Evolutionary conservation across 495 filamentous ascomycete species (phyloP).

Genomic region (Tuber aestivum): DNA sequence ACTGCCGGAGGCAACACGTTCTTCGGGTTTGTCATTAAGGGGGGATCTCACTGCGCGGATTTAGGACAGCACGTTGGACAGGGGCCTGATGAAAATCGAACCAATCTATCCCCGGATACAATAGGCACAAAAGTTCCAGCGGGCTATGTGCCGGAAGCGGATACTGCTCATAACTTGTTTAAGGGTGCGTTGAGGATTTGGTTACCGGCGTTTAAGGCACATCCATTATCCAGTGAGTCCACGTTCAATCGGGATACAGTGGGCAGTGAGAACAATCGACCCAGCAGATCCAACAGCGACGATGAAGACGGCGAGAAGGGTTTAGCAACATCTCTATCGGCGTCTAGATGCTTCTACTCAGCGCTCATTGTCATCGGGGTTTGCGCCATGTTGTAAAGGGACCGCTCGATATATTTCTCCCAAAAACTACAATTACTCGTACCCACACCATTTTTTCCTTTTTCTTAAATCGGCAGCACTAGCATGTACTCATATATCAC

Average conservation of each 20-base stretch:
- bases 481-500: background rate
- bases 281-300: background rate
- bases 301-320: background rate
- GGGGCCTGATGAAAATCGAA: background rate
- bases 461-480: background rate
- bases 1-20: conserved; percentile 2
- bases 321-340: background rate
- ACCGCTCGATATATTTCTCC: background rate
- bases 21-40: conserved; percentile 28
- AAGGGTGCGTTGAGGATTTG: conserved; percentile 22
- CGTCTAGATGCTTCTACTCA: background rate
- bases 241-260: background rate
- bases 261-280: background rate
- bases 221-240: background rate
- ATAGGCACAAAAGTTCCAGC: background rate
- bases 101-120: background rate
- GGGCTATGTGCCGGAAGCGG: conserved; percentile 6
- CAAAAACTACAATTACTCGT: background rate
- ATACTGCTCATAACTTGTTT: conserved; percentile 31
- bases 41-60: conserved; percentile 25
- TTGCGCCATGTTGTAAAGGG: background rate
- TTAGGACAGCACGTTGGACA: conserved; percentile 8
- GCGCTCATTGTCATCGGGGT: background rate
- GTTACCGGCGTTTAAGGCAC: conserved; percentile 30
- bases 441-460: background rate